phyloP scores from a whole-genome alignment of 768 basidiomycete genomes.

The Lactarius deliciosus region DNA sequence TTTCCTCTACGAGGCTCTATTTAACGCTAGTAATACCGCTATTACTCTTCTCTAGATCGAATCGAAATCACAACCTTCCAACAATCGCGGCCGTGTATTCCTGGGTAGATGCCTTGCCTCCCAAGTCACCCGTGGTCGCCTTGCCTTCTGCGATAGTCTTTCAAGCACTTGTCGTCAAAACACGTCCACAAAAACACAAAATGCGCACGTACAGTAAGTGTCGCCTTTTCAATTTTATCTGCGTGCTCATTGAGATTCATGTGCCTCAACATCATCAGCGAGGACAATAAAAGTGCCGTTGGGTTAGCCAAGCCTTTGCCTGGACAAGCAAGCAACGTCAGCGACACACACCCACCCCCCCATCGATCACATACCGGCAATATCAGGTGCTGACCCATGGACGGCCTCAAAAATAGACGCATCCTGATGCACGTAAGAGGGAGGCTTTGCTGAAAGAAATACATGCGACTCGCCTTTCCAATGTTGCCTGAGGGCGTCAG shows the following conservation, averaged over 20 bases:
- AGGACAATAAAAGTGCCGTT: conserved; percentile 94
- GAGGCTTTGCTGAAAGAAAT: conserved; percentile 6
- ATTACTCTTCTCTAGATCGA: conserved; percentile 23
- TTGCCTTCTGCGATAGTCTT: conserved; percentile 98
- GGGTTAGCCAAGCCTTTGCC: conserved; percentile 96
- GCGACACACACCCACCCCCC: neutral
- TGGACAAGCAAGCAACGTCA: conserved; percentile 33
- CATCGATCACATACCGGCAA: conserved; percentile 62
- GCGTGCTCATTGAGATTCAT: conserved; percentile 89
- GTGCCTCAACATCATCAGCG: conserved; percentile 98
- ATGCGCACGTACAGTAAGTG: conserved; percentile 65
- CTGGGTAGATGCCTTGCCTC: conserved; percentile 86
- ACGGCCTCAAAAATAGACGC: conserved; percentile 99
- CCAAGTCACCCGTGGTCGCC: conserved; percentile 91
- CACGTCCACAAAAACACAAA: conserved; percentile 2
- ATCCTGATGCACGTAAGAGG: conserved; percentile 52
- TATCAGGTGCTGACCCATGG: conserved; percentile 99
- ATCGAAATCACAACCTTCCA: conserved; percentile 48
- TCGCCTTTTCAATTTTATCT: conserved; percentile 87
- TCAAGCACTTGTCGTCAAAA: conserved; percentile 8
- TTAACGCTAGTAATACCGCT: neutral
- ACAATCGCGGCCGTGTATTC: conserved; percentile 92
- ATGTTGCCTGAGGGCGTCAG: conserved; percentile 98
- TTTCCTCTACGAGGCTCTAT: neutral
- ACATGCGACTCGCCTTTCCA: conserved; percentile 62